Percentiles rank a stretch among this genome's conserved stretches.
Conservation (phyloP, 2,329 filamentous ascomycete species). For the Clarireedia paspali region DNA sequence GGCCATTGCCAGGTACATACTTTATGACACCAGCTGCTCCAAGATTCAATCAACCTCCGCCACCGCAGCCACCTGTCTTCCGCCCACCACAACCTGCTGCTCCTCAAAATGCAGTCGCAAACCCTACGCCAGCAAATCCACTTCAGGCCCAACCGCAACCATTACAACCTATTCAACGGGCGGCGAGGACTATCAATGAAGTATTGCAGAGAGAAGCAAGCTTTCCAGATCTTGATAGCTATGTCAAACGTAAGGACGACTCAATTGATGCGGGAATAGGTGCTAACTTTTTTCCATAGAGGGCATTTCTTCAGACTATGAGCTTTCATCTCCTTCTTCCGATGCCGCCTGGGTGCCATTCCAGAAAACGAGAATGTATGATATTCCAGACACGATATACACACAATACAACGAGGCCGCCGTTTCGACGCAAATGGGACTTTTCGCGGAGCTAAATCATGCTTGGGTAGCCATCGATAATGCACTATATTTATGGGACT, state of each 20-base stretch:
- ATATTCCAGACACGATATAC: constrained; percentile 86
- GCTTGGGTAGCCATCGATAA: constrained; percentile 96
- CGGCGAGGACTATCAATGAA: constrained; percentile 75
- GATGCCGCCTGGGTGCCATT: constrained; percentile 79
- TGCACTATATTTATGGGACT: constrained; percentile 95
- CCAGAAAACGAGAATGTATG: constrained; percentile 76
- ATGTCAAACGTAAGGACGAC: constrained; percentile 67
- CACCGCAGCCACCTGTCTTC: constrained; percentile 42
- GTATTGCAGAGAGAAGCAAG: constrained; percentile 67
- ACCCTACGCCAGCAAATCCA: constrained; percentile 7
- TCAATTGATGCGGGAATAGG: constrained; percentile 8
- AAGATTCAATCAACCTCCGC: constrained; percentile 39
- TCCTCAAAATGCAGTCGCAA: constrained; percentile 16
- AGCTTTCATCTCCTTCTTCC: constrained; percentile 52
- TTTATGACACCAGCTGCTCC: constrained; percentile 63
- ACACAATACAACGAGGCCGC: constrained; percentile 85
- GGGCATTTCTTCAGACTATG: constrained; percentile 87
- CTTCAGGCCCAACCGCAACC: constrained; percentile 27
- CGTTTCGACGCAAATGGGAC: constrained; percentile 85
- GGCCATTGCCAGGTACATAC: constrained; percentile 68
- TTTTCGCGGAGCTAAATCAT: constrained; percentile 91
- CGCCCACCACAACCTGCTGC: constrained; percentile 10
- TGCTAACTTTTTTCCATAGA: constrained; percentile 41
- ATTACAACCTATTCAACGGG: constrained; percentile 68
- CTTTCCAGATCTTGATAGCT: constrained; percentile 84